These are phyloP conservation scores for Neurospora hispaniola DNA, from an alignment of 495 filamentous ascomycete species.

Conservation along the genomic window DNA sequence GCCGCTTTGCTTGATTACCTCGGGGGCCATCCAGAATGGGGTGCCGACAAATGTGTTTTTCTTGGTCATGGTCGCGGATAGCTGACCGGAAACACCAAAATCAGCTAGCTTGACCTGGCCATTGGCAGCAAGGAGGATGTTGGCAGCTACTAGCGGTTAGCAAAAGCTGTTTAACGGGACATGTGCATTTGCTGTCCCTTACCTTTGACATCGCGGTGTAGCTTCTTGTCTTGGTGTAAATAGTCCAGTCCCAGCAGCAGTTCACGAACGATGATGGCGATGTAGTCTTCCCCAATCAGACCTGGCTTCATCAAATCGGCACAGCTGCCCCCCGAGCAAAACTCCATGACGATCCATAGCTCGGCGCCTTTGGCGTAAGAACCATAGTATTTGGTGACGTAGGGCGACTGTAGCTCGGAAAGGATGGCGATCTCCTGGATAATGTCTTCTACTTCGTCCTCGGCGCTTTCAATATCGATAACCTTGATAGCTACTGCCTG, in stretches of 20 bases:
- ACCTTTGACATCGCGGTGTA: constrained; percentile 97
- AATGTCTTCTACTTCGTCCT: constrained; percentile 98
- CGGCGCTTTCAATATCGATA: constrained; percentile 96
- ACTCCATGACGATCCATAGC: constrained; percentile 97
- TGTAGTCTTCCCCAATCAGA: constrained; percentile 84
- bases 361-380: constrained; percentile 92
- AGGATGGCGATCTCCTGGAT: constrained; percentile 96
- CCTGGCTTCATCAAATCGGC: constrained; percentile 87
- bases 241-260: constrained; percentile 85
- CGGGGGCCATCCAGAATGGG: constrained; percentile 99
- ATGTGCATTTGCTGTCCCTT: constrained; percentile 8
- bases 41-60: constrained; percentile 99
- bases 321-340: constrained; percentile 87
- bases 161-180: not conserved
- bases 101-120: constrained; percentile 96
- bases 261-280: constrained; percentile 86
- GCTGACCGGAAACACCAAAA: constrained; percentile 92
- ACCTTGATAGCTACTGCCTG: constrained; percentile 89
- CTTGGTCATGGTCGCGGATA: constrained; percentile 99
- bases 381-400: constrained; percentile 94
- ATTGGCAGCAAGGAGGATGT: constrained; percentile 73
- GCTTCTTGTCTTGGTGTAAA: constrained; percentile 85
- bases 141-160: constrained; percentile 53
- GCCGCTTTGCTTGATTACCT: constrained; percentile 96
- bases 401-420: constrained; percentile 84